phyloP scores from a whole-genome alignment of 2,329 filamentous ascomycete species.

The Saccharata proteae region DNA sequence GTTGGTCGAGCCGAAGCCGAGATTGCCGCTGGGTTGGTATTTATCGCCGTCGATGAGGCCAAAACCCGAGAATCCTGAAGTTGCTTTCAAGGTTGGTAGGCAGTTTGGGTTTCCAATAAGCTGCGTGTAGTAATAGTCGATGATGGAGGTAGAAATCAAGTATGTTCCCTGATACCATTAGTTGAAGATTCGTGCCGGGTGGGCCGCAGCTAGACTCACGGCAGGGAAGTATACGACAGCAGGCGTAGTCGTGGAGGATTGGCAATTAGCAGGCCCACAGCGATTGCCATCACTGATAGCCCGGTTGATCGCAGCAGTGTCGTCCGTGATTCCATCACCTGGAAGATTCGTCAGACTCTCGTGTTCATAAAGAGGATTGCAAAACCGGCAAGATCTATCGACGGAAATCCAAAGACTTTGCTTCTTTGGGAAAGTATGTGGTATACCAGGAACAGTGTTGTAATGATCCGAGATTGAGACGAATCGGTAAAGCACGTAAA shows the following conservation, averaged over 20 bases:
- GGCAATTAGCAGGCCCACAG: conserved; percentile 29
- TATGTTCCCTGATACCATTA: conserved; percentile 37
- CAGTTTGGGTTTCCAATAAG: conserved; percentile 48
- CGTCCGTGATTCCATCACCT: conserved; percentile 22
- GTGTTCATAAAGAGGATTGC: too few species aligned
- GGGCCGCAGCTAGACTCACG: background rate
- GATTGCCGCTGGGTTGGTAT: conserved; percentile 23
- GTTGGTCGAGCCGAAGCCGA: conserved; percentile 40
- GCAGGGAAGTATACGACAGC: conserved; percentile 46
- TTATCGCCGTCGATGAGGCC: conserved; percentile 49
- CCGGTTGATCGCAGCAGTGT: conserved; percentile 43
- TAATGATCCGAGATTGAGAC: background rate
- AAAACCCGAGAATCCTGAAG: conserved; percentile 40
- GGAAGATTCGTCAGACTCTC: too few species aligned
- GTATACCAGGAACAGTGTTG: background rate
- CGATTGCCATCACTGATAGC: conserved; percentile 30
- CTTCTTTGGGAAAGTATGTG: background rate
- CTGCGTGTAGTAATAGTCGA: conserved; percentile 53
- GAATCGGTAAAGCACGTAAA: background rate
- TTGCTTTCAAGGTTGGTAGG: conserved; percentile 43
- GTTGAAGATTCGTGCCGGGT: background rate
- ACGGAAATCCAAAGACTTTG: background rate
- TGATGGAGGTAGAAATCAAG: conserved; percentile 42
- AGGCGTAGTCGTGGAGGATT: conserved; percentile 38
- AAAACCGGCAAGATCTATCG: too few species aligned